Evolutionary conservation across 805 yeast species (phyloP), one percentile per base, ranked within the genome.

Genomic region (Torulaspora microellipsoides): DNA sequence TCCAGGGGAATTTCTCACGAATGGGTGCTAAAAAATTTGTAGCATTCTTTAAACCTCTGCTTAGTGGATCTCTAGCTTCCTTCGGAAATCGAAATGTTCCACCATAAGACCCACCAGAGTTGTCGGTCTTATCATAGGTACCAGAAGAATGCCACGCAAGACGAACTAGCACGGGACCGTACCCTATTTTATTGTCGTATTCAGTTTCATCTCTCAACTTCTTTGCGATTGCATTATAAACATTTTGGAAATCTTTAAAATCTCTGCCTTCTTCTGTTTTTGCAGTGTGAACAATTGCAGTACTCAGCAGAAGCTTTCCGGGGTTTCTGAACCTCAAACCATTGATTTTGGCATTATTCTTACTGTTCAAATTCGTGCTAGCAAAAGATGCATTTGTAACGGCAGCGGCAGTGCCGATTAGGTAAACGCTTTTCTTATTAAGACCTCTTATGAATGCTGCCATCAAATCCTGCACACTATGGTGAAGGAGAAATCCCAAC

Each of bases 91-190:
- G 69, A 75, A 81, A 79, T 12, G 89, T 81, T 34, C 86, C 87
- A 32, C 88, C 87, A 55, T 73, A 80, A 1, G 86, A 78, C 3
- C 88, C 87, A 34, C 86, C 86, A 2, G 80, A 62, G 36, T 74
- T 70, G 13, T 69, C 66, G 11, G 63, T 59, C 51, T 68, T 68
- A 55, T 85, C 87, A 63, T 73, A 88, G 13, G 93, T 85, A 12
- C 93, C 95, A 44, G 85, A 76, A 28, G 83, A 76, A 61, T 87
- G 95, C 95, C 95, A 87, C 17, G 95, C 84, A 40, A 85, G 72
- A 55, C 95, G 78, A 14, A 87, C 78, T 33, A 87, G 68, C 12
- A 83, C 78, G 8, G 95, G 96, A 0, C 90, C 91, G 48, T 80
- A 73, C 4, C 80, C 83, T 13, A 81, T 78, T 20, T 77, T 78